Evolutionary conservation across 2,329 filamentous ascomycete species (phyloP), one percentile per base, ranked within the genome.

Genomic region (Arthrobotrys entomopaga): DNA sequence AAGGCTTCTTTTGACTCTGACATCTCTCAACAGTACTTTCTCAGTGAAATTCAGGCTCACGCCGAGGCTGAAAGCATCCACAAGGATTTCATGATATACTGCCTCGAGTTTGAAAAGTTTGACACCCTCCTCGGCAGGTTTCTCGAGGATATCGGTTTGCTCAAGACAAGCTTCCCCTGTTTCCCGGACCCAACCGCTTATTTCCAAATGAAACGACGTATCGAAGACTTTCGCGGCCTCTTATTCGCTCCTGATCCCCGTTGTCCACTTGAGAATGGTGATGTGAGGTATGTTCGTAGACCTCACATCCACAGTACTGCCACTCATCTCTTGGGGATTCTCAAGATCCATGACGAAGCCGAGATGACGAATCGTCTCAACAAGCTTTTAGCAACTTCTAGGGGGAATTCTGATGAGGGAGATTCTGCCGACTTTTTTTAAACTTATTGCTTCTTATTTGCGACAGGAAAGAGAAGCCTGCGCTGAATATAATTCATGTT

Each of bases 1-100:
- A 67, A 61, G 26, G 70, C 70, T 4, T 20, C 63, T 3, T 19
- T 50, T 13, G 70, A 74, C 38, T 53, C 63, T 10, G 29, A 52
- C 3, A 34, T 74, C n/a, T 38, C 43, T 6, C 26, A 59, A 15
- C 38, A 64, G 19, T 64, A 38, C 19, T 49, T 74, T 19, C 22
- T 57, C 4, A 46, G 20, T 20, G 70, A 74, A 16, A 63, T 74
- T 19, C 10, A 46, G 24, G 59, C 65, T 54, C 26, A 46, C 16
- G 70, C 70, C 13, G 63, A 74, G 42, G 26, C 56, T 8, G 22
- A 42, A 3, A 38, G 19, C 8, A 63, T 22, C 16, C n/a, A 19
- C 40, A 42, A 46, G 7, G 65, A 64, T 34, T 52, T 59, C 29
- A 64, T 74, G n/a, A 3, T 5, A 4, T 46, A 50, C 24, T 63